A percentile compares a stretch with the other conserved stretches of the same genome.
These are phyloP conservation scores for Penicillium sp. DNA, from an alignment of 2,329 filamentous ascomycete species.

Conservation along the genomic window DNA sequence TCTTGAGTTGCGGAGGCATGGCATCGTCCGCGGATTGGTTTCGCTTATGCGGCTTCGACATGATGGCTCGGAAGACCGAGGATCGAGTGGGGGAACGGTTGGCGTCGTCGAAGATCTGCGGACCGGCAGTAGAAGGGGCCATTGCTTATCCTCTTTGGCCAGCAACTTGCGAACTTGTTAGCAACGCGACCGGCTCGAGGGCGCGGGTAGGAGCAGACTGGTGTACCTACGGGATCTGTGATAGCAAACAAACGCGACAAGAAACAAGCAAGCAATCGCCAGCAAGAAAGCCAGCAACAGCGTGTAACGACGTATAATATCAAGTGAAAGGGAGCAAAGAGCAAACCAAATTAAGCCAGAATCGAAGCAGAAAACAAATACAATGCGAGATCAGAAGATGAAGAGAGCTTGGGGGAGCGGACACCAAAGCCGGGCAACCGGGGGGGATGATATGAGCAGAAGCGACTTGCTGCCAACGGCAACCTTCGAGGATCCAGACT, in stretches of 20 bases:
- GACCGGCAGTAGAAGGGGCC: slow-evolving; percentile 37
- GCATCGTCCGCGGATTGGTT: slow-evolving; percentile 47
- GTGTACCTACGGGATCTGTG: slow-evolving; percentile 26
- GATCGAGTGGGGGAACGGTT: slow-evolving; percentile 42
- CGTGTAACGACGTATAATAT: slow-evolving; percentile 5
- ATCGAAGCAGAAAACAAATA: slow-evolving; percentile 15
- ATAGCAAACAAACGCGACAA: slow-evolving; percentile 21
- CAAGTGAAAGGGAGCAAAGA: not conserved
- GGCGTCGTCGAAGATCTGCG: slow-evolving; percentile 45
- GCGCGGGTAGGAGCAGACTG: slow-evolving; percentile 23
- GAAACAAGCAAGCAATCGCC: slow-evolving; percentile 10
- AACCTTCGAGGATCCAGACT: slow-evolving; percentile 33
- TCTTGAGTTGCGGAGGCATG: slow-evolving; percentile 34
- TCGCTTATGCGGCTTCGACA: slow-evolving; percentile 56
- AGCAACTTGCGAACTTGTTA: slow-evolving; percentile 31
- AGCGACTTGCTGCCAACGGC: slow-evolving; percentile 30
- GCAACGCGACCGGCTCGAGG: slow-evolving; percentile 9
- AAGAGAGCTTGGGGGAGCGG: slow-evolving; percentile 13
- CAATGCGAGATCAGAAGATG: slow-evolving; percentile 17
- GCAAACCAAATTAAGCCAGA: slow-evolving; percentile 6
- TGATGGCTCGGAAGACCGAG: slow-evolving; percentile 57
- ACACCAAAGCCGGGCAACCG: slow-evolving; percentile 26
- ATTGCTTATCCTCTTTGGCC: slow-evolving; percentile 39
- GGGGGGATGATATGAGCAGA: slow-evolving; percentile 34
- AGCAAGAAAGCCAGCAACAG: slow-evolving; percentile 7